Percentiles rank a stretch among this genome's conserved stretches.
Evolutionary conservation across 1,284 basidiomycete species (phyloP).

Genomic region (Volvariella surrecta): DNA sequence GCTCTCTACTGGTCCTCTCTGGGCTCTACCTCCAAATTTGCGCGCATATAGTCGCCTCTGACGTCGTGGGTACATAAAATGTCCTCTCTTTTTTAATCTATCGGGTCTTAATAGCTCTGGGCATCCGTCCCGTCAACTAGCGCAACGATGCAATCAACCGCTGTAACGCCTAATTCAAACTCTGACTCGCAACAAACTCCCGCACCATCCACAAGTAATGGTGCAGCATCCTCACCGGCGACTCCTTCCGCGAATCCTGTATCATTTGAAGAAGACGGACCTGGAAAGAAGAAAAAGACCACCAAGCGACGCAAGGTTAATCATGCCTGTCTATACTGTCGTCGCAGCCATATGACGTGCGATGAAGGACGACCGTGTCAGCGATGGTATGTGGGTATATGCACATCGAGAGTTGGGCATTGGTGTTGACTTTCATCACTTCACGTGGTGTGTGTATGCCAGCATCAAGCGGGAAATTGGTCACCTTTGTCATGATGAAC

Average conservation of each 20-base stretch:
- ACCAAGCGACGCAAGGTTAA: slow-evolving; percentile 76
- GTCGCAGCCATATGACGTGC: slow-evolving; percentile 91
- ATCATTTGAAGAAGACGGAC: slow-evolving; percentile 19
- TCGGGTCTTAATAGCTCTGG: too few relatives aligned
- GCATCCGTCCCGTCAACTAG: too few relatives aligned
- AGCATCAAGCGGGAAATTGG: slow-evolving; percentile 91
- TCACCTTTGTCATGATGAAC: slow-evolving; percentile 85
- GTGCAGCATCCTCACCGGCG: neutral
- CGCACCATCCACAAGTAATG: neutral
- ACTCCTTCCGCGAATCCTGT: neutral
- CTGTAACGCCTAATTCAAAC: too few relatives aligned
- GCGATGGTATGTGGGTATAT: slow-evolving; percentile 69
- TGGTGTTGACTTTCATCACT: too few relatives aligned
- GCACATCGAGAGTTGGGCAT: neutral
- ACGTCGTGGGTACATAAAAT: too few relatives aligned
- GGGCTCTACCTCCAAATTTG: too few relatives aligned
- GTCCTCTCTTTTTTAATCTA: too few relatives aligned
- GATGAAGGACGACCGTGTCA: slow-evolving; percentile 86
- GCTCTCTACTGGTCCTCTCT: too few relatives aligned
- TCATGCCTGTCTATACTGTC: slow-evolving; percentile 90
- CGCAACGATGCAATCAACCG: too few relatives aligned
- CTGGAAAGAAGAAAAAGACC: slow-evolving; percentile 46
- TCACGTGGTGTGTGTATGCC: too few relatives aligned
- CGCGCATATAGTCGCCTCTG: too few relatives aligned
- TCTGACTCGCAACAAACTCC: neutral